Evolutionary conservation across 176 grass and related monocot genomes (phyloP).

Genomic region (Carex parvula): DNA sequence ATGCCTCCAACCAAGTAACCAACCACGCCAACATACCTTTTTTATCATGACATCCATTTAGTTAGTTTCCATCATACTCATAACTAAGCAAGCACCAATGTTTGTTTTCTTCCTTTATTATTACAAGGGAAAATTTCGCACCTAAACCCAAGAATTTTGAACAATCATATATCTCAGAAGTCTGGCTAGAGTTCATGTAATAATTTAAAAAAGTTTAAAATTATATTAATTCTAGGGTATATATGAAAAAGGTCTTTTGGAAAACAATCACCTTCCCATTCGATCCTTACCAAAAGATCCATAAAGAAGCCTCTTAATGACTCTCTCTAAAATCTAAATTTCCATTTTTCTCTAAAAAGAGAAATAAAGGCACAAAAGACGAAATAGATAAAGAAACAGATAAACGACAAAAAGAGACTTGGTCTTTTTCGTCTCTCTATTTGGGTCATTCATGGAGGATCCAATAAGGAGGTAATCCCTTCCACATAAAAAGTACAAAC

Average conservation of each 20-base stretch:
- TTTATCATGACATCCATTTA: conserved; percentile 24
- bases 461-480: not conserved
- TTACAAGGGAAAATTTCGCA: not conserved
- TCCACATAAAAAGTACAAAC: not conserved
- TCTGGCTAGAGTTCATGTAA: not conserved
- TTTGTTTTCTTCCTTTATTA: not conserved
- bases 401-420: conserved; percentile 21
- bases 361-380: not conserved
- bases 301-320: not conserved
- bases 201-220: not conserved
- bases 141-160: not conserved
- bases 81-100: conserved; percentile 6
- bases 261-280: conserved; percentile 11
- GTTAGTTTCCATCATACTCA: conserved; percentile 16
- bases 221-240: not conserved
- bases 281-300: not conserved
- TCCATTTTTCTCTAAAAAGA: not conserved
- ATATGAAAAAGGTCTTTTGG: not conserved
- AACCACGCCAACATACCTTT: conserved; percentile 10
- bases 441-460: conserved; percentile 4
- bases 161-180: not conserved
- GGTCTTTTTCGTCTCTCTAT: conserved; percentile 26
- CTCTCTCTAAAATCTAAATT: not conserved
- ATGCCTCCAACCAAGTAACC: conserved; percentile 6
- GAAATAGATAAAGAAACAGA: conserved; percentile 14